Conservation (phyloP, 257 asterid genomes). For the Prunella vulgaris region DNA sequence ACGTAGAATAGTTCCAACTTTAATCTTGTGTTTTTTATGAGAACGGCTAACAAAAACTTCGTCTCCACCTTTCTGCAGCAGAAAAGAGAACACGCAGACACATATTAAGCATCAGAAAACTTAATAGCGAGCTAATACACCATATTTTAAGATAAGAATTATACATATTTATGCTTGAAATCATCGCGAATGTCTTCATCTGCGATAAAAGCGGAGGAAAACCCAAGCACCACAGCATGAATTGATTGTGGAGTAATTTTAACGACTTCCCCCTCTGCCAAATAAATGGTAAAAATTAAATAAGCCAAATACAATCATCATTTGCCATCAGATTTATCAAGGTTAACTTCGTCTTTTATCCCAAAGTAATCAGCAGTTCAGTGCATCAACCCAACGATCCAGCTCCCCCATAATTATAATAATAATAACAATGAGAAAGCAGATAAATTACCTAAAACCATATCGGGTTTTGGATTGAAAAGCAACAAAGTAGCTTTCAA, state of each 20-base stretch:
- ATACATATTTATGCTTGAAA: constrained; percentile 59
- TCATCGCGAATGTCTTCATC: constrained; percentile 65
- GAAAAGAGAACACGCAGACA: constrained; percentile 12
- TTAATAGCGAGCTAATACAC: neutral
- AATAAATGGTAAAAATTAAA: neutral
- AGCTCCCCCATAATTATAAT: neutral
- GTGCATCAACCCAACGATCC: neutral
- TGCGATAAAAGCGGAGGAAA: constrained; percentile 53
- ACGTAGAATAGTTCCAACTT: constrained; percentile 63
- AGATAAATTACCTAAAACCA: constrained; percentile 51
- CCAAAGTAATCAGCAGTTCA: neutral
- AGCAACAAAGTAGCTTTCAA: constrained; percentile 51
- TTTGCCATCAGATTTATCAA: neutral
- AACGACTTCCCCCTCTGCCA: constrained; percentile 81
- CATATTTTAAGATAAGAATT: constrained; percentile 16
- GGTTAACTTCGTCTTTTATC: neutral
- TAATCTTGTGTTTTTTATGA: constrained; percentile 55
- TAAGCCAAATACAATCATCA: neutral
- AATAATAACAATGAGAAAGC: neutral
- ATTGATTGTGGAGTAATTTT: constrained; percentile 53
- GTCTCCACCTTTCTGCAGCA: constrained; percentile 55
- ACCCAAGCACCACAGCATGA: constrained; percentile 72
- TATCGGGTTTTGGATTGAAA: constrained; percentile 65
- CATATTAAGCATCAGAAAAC: constrained; percentile 4
- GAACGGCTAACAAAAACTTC: constrained; percentile 49